These are phyloP conservation scores for Starmerella bombicola DNA, from an alignment of 805 yeast species.

Conservation along the genomic window DNA sequence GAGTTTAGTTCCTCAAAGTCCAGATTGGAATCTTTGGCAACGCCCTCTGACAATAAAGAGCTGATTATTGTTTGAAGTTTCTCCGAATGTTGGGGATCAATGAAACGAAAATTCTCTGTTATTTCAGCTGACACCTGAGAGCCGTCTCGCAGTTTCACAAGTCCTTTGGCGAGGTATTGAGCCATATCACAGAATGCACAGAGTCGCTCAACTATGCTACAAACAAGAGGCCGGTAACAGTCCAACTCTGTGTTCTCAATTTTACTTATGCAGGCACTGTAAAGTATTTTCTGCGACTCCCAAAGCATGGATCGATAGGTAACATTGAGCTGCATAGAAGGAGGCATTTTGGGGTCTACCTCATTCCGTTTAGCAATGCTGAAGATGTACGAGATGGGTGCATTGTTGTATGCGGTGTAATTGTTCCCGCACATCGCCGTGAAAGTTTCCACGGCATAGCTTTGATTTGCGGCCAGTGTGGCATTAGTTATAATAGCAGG, in stretches of 20 bases:
- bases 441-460: conserved; percentile 26
- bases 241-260: conserved; percentile 34
- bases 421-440: conserved; percentile 15
- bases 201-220: conserved; percentile 5
- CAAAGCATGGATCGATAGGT: conserved; percentile 13
- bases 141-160: background rate
- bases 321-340: conserved; percentile 18
- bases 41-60: background rate
- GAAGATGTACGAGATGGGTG: conserved; percentile 53
- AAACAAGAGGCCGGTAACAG: conserved; percentile 6
- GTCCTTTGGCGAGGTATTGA: conserved; percentile 3
- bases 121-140: background rate
- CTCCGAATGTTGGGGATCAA: conserved; percentile 14
- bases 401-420: conserved; percentile 50
- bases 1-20: conserved; percentile 12
- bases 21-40: background rate
- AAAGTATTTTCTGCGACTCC: conserved; percentile 21
- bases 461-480: conserved; percentile 30
- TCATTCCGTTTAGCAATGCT: conserved; percentile 20
- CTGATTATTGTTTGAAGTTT: conserved; percentile 1
- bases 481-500: conserved; percentile 47
- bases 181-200: conserved; percentile 3
- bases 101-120: conserved; percentile 6
- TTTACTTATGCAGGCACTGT: conserved; percentile 8
- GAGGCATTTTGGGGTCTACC: conserved; percentile 25